These are phyloP conservation scores for Apiospora saccharicola DNA, from an alignment of 2,329 filamentous ascomycete genomes.

Conservation along the genomic window DNA sequence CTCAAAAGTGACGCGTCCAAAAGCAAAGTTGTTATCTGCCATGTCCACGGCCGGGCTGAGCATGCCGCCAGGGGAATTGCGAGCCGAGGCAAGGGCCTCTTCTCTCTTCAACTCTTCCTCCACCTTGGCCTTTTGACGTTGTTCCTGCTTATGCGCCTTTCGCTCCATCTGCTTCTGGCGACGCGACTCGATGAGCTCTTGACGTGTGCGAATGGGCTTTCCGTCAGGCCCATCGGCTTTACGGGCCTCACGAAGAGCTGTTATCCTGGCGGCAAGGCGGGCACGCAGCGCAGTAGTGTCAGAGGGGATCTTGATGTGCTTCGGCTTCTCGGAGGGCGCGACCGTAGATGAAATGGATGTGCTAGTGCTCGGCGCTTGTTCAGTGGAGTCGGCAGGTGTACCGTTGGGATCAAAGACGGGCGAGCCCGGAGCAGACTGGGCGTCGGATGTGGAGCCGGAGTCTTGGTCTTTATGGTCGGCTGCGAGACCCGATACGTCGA, in stretches of 20 bases:
- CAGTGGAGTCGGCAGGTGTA: conserved; percentile 48
- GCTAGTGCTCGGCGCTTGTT: conserved; percentile 61
- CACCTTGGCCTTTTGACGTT: conserved; percentile 77
- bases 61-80: conserved; percentile 65
- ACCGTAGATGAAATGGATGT: conserved; percentile 76
- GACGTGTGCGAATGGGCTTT: conserved; percentile 81
- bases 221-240: conserved; percentile 88
- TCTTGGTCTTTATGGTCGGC: conserved; percentile 47
- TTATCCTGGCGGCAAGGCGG: conserved; percentile 82
- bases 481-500: conserved; percentile 56
- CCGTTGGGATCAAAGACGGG: conserved; percentile 66
- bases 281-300: conserved; percentile 79
- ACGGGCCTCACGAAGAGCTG: conserved; percentile 81
- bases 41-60: conserved; percentile 63
- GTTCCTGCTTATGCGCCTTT: conserved; percentile 87
- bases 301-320: conserved; percentile 71
- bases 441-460: conserved; percentile 36
- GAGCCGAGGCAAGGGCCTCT: conserved; percentile 65
- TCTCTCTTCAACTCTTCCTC: conserved; percentile 77
- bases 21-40: conserved; percentile 77
- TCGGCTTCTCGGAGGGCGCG: conserved; percentile 66
- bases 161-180: conserved; percentile 87
- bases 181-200: conserved; percentile 90
- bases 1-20: conserved; percentile 88
- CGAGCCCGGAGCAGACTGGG: conserved; percentile 63